Conservation (phyloP, 257 asterid species). For the Linderniella brevidens region DNA sequence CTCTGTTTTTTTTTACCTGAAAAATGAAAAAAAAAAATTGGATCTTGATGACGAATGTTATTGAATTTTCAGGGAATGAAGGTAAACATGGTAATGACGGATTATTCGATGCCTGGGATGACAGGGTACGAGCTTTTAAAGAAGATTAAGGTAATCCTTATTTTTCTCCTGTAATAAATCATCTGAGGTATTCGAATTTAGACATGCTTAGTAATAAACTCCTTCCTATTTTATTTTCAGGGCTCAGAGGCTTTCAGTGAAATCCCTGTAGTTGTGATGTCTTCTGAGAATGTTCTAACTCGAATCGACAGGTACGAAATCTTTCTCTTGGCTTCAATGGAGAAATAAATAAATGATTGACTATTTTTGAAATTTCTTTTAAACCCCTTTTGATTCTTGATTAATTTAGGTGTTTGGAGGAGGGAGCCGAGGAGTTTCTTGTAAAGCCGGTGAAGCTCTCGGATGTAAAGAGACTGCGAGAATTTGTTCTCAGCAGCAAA, state of each 20-base stretch:
- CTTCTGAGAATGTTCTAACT: constrained; percentile 74
- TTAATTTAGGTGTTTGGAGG: constrained; percentile 65
- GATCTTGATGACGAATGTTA: neutral
- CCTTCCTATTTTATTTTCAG: constrained; percentile 22
- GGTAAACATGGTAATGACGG: constrained; percentile 85
- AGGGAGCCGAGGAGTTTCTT: constrained; percentile 91
- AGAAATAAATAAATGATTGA: too few species aligned
- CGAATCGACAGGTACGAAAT: constrained; percentile 61
- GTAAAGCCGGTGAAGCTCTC: constrained; percentile 75
- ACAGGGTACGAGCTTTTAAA: constrained; percentile 78
- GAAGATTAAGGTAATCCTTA: constrained; percentile 51
- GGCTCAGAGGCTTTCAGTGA: constrained; percentile 72
- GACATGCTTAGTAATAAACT: neutral
- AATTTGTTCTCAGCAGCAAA: neutral
- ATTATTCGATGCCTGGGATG: constrained; percentile 97
- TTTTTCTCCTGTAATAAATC: neutral
- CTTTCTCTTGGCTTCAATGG: neutral
- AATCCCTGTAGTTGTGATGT: constrained; percentile 94
- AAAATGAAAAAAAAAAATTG: neutral
- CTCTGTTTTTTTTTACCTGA: neutral
- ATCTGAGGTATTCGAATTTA: neutral
- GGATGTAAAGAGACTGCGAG: constrained; percentile 56
- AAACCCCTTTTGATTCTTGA: neutral
- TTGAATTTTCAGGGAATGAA: constrained; percentile 44
- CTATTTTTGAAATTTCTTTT: neutral